Evolutionary conservation across 2,329 filamentous ascomycete genomes (phyloP).

Genomic region (Exophiala spinifera): DNA sequence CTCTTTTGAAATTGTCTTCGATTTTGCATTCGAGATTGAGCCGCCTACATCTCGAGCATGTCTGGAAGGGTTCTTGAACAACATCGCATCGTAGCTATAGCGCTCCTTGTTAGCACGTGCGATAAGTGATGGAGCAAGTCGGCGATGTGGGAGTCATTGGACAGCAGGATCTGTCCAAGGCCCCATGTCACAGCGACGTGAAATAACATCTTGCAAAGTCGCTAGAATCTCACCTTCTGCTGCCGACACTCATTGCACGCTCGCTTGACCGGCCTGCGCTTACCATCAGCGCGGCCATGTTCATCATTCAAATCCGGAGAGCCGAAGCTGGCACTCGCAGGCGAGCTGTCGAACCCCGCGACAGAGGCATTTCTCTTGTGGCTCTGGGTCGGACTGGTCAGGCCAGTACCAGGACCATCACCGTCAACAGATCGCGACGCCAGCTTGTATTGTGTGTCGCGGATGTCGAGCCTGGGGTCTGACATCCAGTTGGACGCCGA

Average conservation of each 20-base stretch:
- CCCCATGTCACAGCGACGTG: no score
- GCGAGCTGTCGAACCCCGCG: slow-evolving; percentile 47
- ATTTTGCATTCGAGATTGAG: slow-evolving; percentile 64
- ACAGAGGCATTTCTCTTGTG: slow-evolving; percentile 43
- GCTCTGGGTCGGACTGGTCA: slow-evolving; percentile 31
- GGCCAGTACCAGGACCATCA: slow-evolving; percentile 28
- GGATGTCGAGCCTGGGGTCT: not conserved
- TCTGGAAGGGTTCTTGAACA: slow-evolving; percentile 60
- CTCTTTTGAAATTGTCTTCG: slow-evolving; percentile 65
- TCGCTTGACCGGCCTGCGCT: slow-evolving; percentile 54
- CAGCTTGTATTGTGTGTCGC: slow-evolving; percentile 23
- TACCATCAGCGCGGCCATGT: slow-evolving; percentile 36
- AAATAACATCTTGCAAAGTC: no score
- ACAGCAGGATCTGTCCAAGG: no score
- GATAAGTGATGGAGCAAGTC: not conserved
- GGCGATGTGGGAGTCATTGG: not conserved
- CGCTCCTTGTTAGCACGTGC: slow-evolving; percentile 11
- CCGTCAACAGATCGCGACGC: slow-evolving; percentile 22
- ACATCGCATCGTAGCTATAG: slow-evolving; percentile 64
- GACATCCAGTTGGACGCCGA: slow-evolving; percentile 10
- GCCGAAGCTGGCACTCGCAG: slow-evolving; percentile 38
- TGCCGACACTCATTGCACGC: slow-evolving; percentile 69
- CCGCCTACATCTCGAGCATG: slow-evolving; percentile 61
- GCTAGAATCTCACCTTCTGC: slow-evolving; percentile 56
- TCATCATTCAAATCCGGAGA: slow-evolving; percentile 37